phyloP scores from a whole-genome alignment of 108 stramenopile species.

The Parietichytrium sp. region DNA sequence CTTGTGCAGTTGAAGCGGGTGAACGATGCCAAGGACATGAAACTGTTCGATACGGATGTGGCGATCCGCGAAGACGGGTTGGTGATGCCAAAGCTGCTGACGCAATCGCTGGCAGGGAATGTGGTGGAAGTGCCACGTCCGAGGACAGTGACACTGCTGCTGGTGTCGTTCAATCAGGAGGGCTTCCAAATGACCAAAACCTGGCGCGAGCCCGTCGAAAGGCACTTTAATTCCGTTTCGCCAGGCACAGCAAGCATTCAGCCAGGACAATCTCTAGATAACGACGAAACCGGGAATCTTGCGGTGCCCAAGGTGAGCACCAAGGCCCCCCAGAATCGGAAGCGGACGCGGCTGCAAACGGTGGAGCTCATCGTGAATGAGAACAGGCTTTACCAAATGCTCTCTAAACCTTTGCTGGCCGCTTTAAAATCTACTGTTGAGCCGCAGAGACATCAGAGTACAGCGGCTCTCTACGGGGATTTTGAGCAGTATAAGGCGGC shows the following conservation, averaged over 20 bases:
- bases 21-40: not conserved
- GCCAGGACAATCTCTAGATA: no score
- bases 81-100: not conserved
- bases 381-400: not conserved
- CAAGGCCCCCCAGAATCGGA: not conserved
- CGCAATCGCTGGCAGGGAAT: not conserved
- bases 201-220: constrained; percentile 15
- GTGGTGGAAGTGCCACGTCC: not conserved
- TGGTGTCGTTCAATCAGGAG: not conserved
- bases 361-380: not conserved
- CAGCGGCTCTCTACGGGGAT: not conserved
- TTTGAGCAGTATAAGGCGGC: not conserved
- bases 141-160: not conserved
- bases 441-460: not conserved
- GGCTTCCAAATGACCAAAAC: not conserved
- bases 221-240: not conserved
- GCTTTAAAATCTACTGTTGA: not conserved
- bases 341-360: not conserved
- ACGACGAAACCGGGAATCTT: no score
- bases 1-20: constrained; percentile 33
- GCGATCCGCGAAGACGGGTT: not conserved
- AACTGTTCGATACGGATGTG: constrained; percentile 7
- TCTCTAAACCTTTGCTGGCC: not conserved
- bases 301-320: no score
- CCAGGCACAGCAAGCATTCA: no score